Evolutionary conservation across 2,329 filamentous ascomycete species (phyloP), one percentile per base, ranked within the genome.

Genomic region (Colletotrichum viniferum): DNA sequence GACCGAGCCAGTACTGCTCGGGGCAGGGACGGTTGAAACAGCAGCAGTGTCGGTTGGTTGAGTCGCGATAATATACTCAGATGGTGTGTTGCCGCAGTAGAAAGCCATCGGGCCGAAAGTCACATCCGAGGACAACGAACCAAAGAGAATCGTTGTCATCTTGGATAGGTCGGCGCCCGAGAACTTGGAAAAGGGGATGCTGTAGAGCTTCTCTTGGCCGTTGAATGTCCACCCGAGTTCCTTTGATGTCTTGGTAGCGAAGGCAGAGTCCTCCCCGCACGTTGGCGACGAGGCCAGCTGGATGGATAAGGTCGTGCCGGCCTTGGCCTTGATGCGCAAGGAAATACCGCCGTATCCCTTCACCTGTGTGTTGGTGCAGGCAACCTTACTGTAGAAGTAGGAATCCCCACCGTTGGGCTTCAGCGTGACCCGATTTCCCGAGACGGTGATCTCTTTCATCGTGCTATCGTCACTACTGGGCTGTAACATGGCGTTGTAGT

Each of bases 181-280:
- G 78, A 87, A 92, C 78, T 88, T 88, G 71, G 85, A 86, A 80
- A 91, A 90, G 4, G 89, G 88, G 77, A 92, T 88, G 48, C 84
- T 88, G 83, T 92, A 92, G 18, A 90, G 85, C 79, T 88, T 87
- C 83, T 92, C 89, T 12, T 87, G 88, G 58, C 90, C 90, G 81
- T 92, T 88, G 77, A 92, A 92, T 1, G 84, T 87, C 90, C 90
- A 92, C 52, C 89, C 89, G n/a, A 92, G 87, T 69, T 90, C 84
- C 4, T 82, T 77, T 5, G 87, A 85, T 1, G 88, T 86, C 77
- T 86, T 81, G 2, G 83, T 83, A 8, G 79, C 82, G 73, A 80
- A 86, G 78, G 81, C 83, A 64, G 78, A 80, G 14, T 79, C 78
- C 56, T 79, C 81, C 21, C 84, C 85, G 80, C 90, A 91, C n/a